Percentiles rank a stretch among this genome's conserved stretches.
phyloP scores from a whole-genome alignment of 345 rosid species.

The Populus alba region DNA sequence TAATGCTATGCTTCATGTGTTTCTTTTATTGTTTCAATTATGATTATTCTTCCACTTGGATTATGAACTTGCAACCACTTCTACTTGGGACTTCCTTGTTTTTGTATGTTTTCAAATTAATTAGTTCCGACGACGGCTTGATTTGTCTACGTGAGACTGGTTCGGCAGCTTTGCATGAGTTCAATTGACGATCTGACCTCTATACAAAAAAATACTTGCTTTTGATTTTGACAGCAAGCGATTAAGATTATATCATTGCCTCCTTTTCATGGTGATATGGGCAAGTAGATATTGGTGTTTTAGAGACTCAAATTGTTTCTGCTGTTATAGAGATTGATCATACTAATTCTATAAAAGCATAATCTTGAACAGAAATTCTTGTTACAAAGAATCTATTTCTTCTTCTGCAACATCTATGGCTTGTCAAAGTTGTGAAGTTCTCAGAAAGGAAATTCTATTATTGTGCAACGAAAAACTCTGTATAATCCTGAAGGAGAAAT shows the following conservation, averaged over 20 bases:
- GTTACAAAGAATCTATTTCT: no score
- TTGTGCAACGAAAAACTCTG: no score
- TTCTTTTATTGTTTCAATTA: neutral
- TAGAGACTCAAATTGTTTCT: neutral
- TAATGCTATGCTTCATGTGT: no score
- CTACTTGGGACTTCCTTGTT: neutral
- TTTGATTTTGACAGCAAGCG: neutral
- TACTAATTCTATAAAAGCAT: no score
- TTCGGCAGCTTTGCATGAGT: neutral
- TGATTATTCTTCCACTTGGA: neutral
- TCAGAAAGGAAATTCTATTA: no score
- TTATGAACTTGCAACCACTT: neutral
- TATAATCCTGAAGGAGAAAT: no score
- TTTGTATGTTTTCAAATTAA: neutral
- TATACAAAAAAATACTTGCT: neutral
- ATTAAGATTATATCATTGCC: no score
- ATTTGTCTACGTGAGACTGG: neutral
- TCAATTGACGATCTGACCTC: neutral
- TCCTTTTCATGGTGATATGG: neutral
- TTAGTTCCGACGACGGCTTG: neutral
- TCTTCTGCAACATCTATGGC: no score
- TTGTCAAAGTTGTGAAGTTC: no score
- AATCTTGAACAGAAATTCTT: no score
- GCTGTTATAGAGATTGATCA: neutral
- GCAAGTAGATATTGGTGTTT: neutral